A percentile compares a stretch with the other conserved stretches of the same genome.
Conservation (phyloP, 2,329 filamentous ascomycete species). For the Trichophyton equinum region DNA sequence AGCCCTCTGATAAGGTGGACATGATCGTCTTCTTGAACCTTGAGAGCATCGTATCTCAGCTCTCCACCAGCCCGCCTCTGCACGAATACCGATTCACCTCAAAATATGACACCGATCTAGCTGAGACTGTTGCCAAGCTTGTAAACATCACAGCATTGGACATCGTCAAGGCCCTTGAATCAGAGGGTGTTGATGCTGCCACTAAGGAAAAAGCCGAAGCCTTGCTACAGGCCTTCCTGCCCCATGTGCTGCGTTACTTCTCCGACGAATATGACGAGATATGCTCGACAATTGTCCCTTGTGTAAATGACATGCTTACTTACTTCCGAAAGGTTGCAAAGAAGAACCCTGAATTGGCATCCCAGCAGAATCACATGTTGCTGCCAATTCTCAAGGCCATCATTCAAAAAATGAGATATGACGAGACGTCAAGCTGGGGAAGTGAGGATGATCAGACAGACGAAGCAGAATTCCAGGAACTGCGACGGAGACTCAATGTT, state of each 20-base stretch:
- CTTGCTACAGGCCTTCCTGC: conserved; percentile 70
- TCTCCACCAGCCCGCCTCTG: conserved; percentile 71
- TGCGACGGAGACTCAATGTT: conserved; percentile 77
- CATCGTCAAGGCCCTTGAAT: conserved; percentile 75
- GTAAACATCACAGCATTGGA: conserved; percentile 84
- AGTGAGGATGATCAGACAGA: conserved; percentile 90
- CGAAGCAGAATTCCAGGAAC: conserved; percentile 91
- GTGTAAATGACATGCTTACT: conserved; percentile 80
- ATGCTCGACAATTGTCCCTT: conserved; percentile 88
- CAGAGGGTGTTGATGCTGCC: conserved; percentile 45
- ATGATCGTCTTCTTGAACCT: conserved; percentile 87
- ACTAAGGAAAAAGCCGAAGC: conserved; percentile 65
- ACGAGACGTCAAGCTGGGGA: conserved; percentile 87
- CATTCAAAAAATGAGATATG: conserved; percentile 91
- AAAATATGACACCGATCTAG: conserved; percentile 88
- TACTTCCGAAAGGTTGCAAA: conserved; percentile 72
- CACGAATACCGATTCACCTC: conserved; percentile 66
- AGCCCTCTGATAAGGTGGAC: conserved; percentile 78
- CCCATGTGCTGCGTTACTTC: conserved; percentile 84
- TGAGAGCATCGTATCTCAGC: conserved; percentile 68
- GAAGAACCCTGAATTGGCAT: conserved; percentile 49
- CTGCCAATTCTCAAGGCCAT: conserved; percentile 82
- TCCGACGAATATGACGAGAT: conserved; percentile 97
- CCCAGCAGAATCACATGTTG: conserved; percentile 68
- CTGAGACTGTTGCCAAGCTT: conserved; percentile 86